These are phyloP conservation scores for Yarrowia keelungensis DNA, from an alignment of 805 yeast genomes.

Conservation along the genomic window DNA sequence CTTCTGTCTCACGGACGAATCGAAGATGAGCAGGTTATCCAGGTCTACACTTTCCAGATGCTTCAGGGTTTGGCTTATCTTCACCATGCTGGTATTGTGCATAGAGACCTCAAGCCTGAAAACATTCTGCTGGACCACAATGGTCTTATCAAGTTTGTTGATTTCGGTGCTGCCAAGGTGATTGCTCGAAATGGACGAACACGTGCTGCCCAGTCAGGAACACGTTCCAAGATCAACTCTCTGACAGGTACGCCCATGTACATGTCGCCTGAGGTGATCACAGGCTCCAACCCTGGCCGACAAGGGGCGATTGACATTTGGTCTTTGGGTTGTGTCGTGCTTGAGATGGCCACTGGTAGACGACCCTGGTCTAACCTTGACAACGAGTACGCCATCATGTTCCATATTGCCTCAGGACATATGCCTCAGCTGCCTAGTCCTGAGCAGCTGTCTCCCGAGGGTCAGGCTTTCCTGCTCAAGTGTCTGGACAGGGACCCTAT, in stretches of 20 bases:
- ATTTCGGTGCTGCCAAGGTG: conserved; percentile 97
- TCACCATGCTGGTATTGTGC: conserved; percentile 95
- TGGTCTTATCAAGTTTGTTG: conserved; percentile 94
- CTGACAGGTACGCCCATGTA: conserved; percentile 98
- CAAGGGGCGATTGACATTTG: conserved; percentile 85
- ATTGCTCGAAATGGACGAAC: conserved; percentile 53
- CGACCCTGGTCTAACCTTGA: conserved; percentile 97
- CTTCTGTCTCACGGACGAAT: conserved; percentile 89
- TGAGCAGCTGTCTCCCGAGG: conserved; percentile 78
- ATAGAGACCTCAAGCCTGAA: conserved; percentile 95
- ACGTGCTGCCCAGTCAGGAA: conserved; percentile 44
- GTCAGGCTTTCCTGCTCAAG: conserved; percentile 70
- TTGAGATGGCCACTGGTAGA: conserved; percentile 96
- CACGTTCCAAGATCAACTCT: conserved; percentile 52
- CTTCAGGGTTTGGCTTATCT: conserved; percentile 93
- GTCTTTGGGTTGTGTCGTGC: conserved; percentile 95
- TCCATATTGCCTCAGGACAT: conserved; percentile 95
- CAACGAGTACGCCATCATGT: conserved; percentile 98
- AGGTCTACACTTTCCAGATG: conserved; percentile 88
- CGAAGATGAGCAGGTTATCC: conserved; percentile 92
- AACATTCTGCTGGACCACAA: conserved; percentile 87
- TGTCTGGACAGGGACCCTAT: conserved; percentile 85
- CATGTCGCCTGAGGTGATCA: conserved; percentile 97
- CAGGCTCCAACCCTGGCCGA: conserved; percentile 68
- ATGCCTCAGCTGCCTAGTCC: conserved; percentile 81